These are phyloP conservation scores for Astrothelium subdiscretum DNA, from an alignment of 495 filamentous ascomycete species.

Conservation along the genomic window DNA sequence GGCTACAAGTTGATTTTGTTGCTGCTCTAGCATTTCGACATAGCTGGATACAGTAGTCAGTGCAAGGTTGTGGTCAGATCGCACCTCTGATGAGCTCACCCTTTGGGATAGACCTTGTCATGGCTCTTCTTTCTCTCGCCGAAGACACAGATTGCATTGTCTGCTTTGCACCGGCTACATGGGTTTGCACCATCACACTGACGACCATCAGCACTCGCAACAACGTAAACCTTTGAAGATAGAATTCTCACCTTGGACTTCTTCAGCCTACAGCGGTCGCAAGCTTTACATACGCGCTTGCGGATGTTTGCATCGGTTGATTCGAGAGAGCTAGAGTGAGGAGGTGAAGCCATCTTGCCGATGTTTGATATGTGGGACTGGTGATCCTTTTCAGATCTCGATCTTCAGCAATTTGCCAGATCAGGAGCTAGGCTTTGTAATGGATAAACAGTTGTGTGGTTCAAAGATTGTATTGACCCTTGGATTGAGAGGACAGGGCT, in stretches of 20 bases:
- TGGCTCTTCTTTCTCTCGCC: constrained; percentile 33
- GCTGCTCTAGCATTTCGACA: constrained; percentile 62
- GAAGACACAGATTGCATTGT: constrained; percentile 34
- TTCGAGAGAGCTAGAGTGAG: constrained; percentile 10
- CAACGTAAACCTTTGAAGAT: background rate
- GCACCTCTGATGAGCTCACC: constrained; percentile 10
- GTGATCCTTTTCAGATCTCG: background rate
- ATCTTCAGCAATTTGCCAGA: background rate
- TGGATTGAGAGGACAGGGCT: background rate
- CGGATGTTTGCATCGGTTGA: constrained; percentile 23
- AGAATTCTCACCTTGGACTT: constrained; percentile 62
- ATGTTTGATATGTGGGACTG: background rate
- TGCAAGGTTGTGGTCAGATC: background rate
- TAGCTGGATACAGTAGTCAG: constrained; percentile 34
- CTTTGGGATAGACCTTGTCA: constrained; percentile 35
- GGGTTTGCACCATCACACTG: constrained; percentile 57
- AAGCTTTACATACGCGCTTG: constrained; percentile 60
- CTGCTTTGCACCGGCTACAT: constrained; percentile 51
- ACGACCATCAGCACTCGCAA: background rate
- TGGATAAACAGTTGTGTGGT: background rate
- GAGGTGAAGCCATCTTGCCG: constrained; percentile 3
- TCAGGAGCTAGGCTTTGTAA: background rate
- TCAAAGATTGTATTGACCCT: background rate
- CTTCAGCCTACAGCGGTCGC: constrained; percentile 59
- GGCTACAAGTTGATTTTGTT: constrained; percentile 51